A percentile compares a stretch with the other conserved stretches of the same genome.
Conservation (phyloP, 148 eudicot species). For the Fagopyrum tataricum region DNA sequence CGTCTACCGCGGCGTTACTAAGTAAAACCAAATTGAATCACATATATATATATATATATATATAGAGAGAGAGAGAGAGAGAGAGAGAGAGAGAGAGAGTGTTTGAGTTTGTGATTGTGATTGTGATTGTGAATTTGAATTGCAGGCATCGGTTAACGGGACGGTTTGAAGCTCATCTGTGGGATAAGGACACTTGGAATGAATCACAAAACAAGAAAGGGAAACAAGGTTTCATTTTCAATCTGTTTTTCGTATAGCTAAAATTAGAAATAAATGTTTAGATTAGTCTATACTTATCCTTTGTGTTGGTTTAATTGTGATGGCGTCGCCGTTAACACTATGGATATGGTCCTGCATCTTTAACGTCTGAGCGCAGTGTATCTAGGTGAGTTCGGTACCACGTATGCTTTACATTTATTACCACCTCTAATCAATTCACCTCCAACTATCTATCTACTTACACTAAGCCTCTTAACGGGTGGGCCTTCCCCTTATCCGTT, state of each 20-base stretch:
- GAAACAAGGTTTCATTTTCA: slow-evolving; percentile 53
- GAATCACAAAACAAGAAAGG: slow-evolving; percentile 83
- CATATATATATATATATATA: too few relatives aligned
- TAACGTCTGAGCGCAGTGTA: not conserved
- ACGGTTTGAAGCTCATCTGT: slow-evolving; percentile 88
- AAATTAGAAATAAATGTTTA: not conserved
- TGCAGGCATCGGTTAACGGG: slow-evolving; percentile 87
- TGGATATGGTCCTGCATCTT: not conserved
- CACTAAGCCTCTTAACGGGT: too few relatives aligned
- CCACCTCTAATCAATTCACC: not conserved
- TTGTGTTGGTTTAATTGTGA: not conserved
- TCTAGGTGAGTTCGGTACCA: not conserved
- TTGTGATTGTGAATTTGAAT: too few relatives aligned
- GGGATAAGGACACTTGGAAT: slow-evolving; percentile 89
- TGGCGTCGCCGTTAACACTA: not conserved
- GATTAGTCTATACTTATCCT: not conserved
- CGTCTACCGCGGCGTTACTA: not conserved
- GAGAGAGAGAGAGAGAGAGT: too few relatives aligned
- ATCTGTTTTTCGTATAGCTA: not conserved
- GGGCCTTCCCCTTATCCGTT: too few relatives aligned
- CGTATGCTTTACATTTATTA: not conserved
- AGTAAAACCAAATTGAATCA: not conserved
- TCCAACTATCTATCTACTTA: not conserved
- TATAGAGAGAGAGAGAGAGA: too few relatives aligned
- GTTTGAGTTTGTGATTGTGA: not conserved